Evolutionary conservation across 805 yeast species (phyloP).

Genomic region (Starmerella geochares): DNA sequence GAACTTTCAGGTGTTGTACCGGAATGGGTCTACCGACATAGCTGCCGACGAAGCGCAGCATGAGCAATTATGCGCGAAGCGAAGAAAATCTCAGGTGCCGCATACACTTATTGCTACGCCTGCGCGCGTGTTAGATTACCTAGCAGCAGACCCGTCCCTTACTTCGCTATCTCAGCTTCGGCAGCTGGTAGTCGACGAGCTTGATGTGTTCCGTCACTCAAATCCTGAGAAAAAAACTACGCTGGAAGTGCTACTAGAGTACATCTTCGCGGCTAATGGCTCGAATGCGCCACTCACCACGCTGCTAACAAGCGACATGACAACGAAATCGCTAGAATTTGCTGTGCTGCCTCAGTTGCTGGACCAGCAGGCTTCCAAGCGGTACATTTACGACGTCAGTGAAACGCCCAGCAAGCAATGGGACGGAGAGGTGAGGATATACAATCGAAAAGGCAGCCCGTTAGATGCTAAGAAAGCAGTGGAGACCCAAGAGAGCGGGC

Average conservation of each 20-base stretch:
- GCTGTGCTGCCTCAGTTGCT: slow-evolving; percentile 12
- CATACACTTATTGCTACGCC: slow-evolving; percentile 50
- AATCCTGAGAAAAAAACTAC: slow-evolving; percentile 19
- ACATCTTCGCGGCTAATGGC: slow-evolving; percentile 4
- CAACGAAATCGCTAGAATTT: slow-evolving; percentile 3
- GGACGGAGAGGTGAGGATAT: slow-evolving; percentile 5
- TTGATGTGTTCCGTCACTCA: slow-evolving; percentile 22
- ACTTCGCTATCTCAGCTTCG: slow-evolving; percentile 18
- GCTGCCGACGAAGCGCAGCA: slow-evolving; percentile 25
- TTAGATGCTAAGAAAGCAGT: neutral
- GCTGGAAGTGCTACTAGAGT: slow-evolving; percentile 23
- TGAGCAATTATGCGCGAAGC: slow-evolving; percentile 12
- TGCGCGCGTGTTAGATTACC: slow-evolving; percentile 41
- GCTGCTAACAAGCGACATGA: slow-evolving; percentile 10
- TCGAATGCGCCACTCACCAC: slow-evolving; percentile 12
- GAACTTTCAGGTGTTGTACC: slow-evolving; percentile 20
- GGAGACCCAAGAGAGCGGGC: neutral
- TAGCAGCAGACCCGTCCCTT: slow-evolving; percentile 28
- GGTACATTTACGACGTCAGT: slow-evolving; percentile 16
- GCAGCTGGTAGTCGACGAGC: slow-evolving; percentile 28
- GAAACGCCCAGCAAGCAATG: neutral
- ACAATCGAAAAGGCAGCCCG: neutral
- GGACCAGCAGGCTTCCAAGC: neutral
- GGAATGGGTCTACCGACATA: slow-evolving; percentile 23
- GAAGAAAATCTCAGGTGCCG: neutral